Evolutionary conservation across 2,329 filamentous ascomycete species (phyloP), one percentile per base, ranked within the genome.

Genomic region (Talaromyces pinophilus): DNA sequence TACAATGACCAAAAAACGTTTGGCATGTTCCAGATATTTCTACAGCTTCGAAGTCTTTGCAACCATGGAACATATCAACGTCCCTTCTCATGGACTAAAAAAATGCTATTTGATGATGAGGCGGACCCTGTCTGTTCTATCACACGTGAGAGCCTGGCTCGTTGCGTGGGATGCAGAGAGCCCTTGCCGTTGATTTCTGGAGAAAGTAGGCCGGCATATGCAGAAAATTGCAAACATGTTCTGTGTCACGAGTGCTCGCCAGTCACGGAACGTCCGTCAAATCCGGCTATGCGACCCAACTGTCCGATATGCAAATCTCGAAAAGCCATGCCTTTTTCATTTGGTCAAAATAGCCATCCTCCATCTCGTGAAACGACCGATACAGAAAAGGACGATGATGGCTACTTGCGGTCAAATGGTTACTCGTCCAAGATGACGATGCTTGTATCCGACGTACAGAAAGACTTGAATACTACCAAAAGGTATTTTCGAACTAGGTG

Each of bases 21-120:
- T 15, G 78, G 81, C 0, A 75, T 83, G 33, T 84, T 85, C 64
- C 82, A 84, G 57, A 72, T 78, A 0, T 76, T 81, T 11, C 71
- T 85, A 0, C 81, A 84, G 66, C 70, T 85, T 13, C 78, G 82
- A 0, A 80, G 83, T 5, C 67, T 85, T 1, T 84, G 82, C 70
- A 84, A 85, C 64, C 82, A 84, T 67, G 83, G 82, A 0, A 85
- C 83, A 0, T 82, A 76, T 68, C 82, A 84, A 67, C 77, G 81
- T 42, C 73, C 70, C 0, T 81, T 82, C 54, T 81, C 79, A 1
- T 84, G 82, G 82, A 72, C 72, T 50, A 75, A 73, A 30, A 73
- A 74, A 3, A 76, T 75, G 46, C 44, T 76, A 10, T 59, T 73
- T 8, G 76, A 82, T n/a, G 78, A 79, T 5, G 60, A 62, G 33